phyloP scores from a whole-genome alignment of 768 basidiomycete genomes.

The Leccinellum luteum region DNA sequence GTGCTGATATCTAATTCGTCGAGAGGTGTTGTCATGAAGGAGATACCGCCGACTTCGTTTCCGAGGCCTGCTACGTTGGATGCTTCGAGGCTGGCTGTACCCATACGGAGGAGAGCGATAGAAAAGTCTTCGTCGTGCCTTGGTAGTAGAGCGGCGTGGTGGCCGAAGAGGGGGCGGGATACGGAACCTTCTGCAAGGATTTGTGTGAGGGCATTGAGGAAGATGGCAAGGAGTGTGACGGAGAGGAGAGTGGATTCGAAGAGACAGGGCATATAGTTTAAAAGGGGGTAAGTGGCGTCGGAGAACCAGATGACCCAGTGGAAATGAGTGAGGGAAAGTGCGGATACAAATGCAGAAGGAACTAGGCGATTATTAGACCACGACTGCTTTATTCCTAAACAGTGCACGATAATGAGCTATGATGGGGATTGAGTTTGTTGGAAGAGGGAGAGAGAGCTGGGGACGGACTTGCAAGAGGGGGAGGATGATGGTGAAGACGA shows the following conservation, averaged over 20 bases:
- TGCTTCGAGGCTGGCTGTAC: constrained; percentile 73
- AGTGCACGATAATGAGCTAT: constrained; percentile 62
- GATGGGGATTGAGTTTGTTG: neutral
- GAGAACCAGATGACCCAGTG: constrained; percentile 56
- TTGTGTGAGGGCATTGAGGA: constrained; percentile 64
- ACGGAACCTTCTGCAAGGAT: constrained; percentile 59
- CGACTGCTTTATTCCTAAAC: constrained; percentile 59
- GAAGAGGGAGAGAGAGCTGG: neutral
- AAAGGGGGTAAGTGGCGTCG: constrained; percentile 56
- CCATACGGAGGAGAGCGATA: constrained; percentile 65
- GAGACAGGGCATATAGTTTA: constrained; percentile 72
- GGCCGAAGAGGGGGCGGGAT: constrained; percentile 57
- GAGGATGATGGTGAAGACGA: constrained; percentile 67
- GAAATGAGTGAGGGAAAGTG: constrained; percentile 64
- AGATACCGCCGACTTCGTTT: constrained; percentile 66
- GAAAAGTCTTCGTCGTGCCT: constrained; percentile 73
- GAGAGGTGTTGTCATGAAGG: constrained; percentile 15
- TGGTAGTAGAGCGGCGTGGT: constrained; percentile 40
- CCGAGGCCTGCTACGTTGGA: constrained; percentile 69
- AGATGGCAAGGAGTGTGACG: constrained; percentile 56
- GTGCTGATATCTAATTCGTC: constrained; percentile 28
- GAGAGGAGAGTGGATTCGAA: constrained; percentile 63
- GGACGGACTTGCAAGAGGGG: constrained; percentile 66
- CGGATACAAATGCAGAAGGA: constrained; percentile 61
- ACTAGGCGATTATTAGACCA: constrained; percentile 68